Base-by-base conservation (phyloP, 169 alveolate genomes). In the Eimeria falciformis region DNA sequence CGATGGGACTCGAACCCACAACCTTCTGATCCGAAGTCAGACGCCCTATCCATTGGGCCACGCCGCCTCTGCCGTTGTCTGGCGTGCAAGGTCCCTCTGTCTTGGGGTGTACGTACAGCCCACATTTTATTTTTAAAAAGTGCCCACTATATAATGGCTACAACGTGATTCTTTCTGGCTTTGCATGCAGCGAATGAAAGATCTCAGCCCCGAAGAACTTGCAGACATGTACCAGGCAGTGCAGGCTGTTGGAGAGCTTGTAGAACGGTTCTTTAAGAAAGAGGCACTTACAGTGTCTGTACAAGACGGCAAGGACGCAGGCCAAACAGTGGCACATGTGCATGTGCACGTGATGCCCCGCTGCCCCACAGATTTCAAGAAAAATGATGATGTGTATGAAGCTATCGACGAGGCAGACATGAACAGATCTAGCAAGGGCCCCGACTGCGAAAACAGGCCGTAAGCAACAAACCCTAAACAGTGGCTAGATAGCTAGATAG, bases 1-100 rank as follows among this genome's bases (percentile, higher is more conserved):
- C 98, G 98, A 96, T 97, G 98, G 98, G 99, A 97, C 98, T 97
- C 99, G 99, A 97, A 97, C 99, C 99, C 99, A 97, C 99, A 97
- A 97, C 97, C 99, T 97, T 97, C 98, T 98, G 99, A 96, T 97
- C 99, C 99, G 99, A 96, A 97, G 98, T 96, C 99, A 98, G 98
- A 97, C 98, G 99, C 98, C 99, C 95, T 97, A 97, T 97, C 99
- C 99, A 97, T 97, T 97, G 96, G 99, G 98, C 99, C 98, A 97
- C 99, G 98, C 96, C 98, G 98, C 97, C 98, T 37, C 0, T 17
- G 5, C 11, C 53, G 50, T n/a, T n/a, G n/a, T n/a, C n/a, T n/a
- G n/a, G n/a, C n/a, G n/a, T n/a, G n/a, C n/a, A n/a, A n/a, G n/a
- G n/a, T n/a, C n/a, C n/a, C n/a, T n/a, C n/a, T n/a, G n/a, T n/a